Evolutionary conservation across 108 stramenopile genomes (phyloP).

Genomic region (Schizochytrium sp.): DNA sequence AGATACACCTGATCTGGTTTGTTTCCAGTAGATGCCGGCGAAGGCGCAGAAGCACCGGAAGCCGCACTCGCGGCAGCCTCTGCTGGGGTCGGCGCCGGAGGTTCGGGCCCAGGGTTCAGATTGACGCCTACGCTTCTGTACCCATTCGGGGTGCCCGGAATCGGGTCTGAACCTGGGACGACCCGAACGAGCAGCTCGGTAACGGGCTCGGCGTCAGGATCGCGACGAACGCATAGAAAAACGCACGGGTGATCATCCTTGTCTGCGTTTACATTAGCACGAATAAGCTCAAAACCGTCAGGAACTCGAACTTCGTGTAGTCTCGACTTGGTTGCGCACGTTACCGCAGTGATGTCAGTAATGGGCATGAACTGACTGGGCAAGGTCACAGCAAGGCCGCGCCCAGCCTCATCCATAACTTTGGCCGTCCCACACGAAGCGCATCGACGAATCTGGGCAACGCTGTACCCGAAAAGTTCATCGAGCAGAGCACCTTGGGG

Average conservation of each 20-base stretch:
- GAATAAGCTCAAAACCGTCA: not conserved
- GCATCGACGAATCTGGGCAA: not conserved
- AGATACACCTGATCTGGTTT: not conserved
- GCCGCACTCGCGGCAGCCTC: not conserved
- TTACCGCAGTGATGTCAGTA: not conserved
- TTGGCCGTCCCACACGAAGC: not conserved
- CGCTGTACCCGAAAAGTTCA: not conserved
- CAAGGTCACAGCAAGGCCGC: not conserved
- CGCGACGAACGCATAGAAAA: conserved; percentile 1
- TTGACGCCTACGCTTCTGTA: not conserved
- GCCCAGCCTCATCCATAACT: not conserved
- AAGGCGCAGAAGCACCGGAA: not conserved
- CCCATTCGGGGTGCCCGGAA: not conserved
- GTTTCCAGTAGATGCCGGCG: not conserved
- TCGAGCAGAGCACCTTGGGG: not conserved
- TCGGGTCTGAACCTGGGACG: not conserved
- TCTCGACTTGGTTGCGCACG: not conserved
- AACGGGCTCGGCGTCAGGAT: not conserved
- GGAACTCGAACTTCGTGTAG: not conserved
- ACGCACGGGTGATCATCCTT: not conserved
- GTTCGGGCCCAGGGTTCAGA: not conserved
- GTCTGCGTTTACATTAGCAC: not conserved
- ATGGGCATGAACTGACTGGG: not conserved
- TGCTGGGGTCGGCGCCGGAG: not conserved
- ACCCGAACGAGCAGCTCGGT: not conserved